These are phyloP conservation scores for Chaetoceros tenuissimus DNA, from an alignment of 108 stramenopile genomes.

Conservation along the genomic window DNA sequence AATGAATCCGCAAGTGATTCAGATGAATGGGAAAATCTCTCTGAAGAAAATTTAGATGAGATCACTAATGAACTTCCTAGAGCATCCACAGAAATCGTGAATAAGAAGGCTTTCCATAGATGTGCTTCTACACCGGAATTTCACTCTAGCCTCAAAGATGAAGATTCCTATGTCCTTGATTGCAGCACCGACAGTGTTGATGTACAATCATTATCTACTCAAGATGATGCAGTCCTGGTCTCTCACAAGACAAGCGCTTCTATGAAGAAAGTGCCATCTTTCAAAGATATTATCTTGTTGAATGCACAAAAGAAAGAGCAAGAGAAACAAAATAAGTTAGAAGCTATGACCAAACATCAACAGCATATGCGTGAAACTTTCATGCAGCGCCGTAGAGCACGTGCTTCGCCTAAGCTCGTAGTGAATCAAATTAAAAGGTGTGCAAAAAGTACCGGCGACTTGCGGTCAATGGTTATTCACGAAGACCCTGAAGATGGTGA, in stretches of 20 bases:
- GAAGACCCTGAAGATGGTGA: conserved; percentile 33
- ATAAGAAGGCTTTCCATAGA: background rate
- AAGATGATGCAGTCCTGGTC: background rate
- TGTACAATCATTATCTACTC: background rate
- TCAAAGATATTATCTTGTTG: background rate
- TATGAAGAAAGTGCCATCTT: background rate
- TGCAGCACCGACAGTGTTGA: background rate
- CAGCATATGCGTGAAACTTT: background rate
- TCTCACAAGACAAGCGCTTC: background rate
- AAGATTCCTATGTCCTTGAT: background rate
- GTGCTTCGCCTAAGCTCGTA: conserved; percentile 18
- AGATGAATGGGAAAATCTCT: too few species aligned
- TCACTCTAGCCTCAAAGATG: background rate
- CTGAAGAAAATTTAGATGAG: too few species aligned
- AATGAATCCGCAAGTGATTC: too few species aligned
- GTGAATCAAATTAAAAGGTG: conserved; percentile 25
- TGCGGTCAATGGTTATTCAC: conserved; percentile 17
- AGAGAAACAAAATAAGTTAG: background rate
- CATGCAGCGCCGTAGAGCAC: background rate
- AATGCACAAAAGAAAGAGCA: background rate
- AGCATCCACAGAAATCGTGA: too few species aligned
- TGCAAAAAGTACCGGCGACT: conserved; percentile 35
- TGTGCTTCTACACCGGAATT: background rate
- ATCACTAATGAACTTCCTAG: too few species aligned
- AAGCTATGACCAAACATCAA: background rate